A percentile compares a stretch with the other conserved stretches of the same genome.
phyloP scores from a whole-genome alignment of 1,139 yeast genomes.

The Suhomyces panamericanus region DNA sequence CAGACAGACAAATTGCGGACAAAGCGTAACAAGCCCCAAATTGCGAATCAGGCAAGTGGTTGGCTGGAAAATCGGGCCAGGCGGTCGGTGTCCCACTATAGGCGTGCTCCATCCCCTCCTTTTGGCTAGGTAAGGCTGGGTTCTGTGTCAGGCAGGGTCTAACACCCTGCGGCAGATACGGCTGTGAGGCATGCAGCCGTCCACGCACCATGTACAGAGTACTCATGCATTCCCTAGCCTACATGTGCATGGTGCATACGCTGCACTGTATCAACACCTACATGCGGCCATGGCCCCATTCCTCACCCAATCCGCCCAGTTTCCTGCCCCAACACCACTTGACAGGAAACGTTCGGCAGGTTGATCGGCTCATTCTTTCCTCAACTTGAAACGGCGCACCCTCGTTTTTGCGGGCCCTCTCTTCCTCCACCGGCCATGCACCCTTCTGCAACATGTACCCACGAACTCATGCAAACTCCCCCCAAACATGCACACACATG shows the following conservation, averaged over 20 bases:
- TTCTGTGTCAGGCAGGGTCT: background rate
- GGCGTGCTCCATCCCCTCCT: too few relatives aligned
- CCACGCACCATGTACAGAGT: background rate
- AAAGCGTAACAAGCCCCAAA: too few relatives aligned
- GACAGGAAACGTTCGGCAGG: background rate
- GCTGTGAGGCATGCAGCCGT: background rate
- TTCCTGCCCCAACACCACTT: background rate
- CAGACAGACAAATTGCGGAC: too few relatives aligned
- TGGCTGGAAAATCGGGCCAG: too few relatives aligned
- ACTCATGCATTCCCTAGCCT: background rate
- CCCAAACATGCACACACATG: too few relatives aligned
- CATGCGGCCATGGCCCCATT: background rate
- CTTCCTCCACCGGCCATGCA: too few relatives aligned
- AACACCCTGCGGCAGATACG: background rate
- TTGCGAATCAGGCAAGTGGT: too few relatives aligned
- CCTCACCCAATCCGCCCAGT: background rate
- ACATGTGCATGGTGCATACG: background rate
- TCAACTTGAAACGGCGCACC: background rate
- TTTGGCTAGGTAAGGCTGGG: too few relatives aligned
- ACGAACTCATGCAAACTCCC: too few relatives aligned
- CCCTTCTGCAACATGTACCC: too few relatives aligned
- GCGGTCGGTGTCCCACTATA: too few relatives aligned
- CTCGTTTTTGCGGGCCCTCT: too few relatives aligned
- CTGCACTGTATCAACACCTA: background rate
- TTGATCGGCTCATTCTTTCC: background rate